Percentiles rank a stretch among this genome's conserved stretches.
Evolutionary conservation across 345 rosid genomes (phyloP).

Genomic region (Eucalyptus sideroxylon): DNA sequence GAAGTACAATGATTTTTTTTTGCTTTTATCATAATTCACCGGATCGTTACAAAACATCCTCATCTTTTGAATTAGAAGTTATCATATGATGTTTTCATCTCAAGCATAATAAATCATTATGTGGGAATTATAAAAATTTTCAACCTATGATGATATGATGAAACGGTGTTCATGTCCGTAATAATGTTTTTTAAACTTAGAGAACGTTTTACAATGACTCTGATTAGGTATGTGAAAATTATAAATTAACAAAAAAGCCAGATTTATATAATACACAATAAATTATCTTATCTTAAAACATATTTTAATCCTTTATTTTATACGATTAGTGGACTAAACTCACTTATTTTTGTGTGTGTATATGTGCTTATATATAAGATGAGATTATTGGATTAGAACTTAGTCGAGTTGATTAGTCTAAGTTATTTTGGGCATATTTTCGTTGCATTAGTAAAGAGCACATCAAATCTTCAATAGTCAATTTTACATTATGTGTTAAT

Average conservation of each 20-base stretch:
- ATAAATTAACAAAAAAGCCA: not conserved
- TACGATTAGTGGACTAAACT: not conserved
- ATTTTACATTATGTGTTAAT: not conserved
- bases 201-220: no score
- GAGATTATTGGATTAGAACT: not conserved
- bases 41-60: not conserved
- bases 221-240: not conserved
- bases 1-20: accelerated
- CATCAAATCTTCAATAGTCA: not conserved
- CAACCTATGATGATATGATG: not conserved
- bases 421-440: not conserved
- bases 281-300: not conserved
- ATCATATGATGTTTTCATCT: not conserved
- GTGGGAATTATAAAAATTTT: not conserved
- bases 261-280: not conserved
- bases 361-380: not conserved
- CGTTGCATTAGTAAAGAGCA: not conserved
- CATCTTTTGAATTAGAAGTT: accelerated
- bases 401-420: not conserved
- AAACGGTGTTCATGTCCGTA: not conserved
- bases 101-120: accelerated
- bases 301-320: not conserved
- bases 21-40: not conserved
- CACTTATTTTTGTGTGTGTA: not conserved
- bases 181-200: not conserved